Evolutionary conservation across 345 rosid species (phyloP).

Genomic region (Moricandia moricandioides): DNA sequence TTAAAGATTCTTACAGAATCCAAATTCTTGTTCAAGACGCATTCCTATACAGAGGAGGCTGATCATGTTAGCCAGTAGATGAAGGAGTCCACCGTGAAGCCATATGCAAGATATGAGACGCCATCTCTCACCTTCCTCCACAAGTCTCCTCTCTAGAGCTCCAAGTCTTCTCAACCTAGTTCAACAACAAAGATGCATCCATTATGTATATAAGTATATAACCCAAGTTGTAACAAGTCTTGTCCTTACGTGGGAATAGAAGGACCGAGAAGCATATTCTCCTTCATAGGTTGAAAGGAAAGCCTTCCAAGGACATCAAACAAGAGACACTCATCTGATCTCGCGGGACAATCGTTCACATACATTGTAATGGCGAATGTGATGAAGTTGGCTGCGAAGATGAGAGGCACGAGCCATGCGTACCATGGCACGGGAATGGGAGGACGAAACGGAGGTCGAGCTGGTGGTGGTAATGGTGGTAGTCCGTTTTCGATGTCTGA

Average conservation of each 20-base stretch:
- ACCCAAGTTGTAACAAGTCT: not conserved
- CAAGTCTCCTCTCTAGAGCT: conserved; percentile 59
- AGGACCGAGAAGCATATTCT: conserved; percentile 68
- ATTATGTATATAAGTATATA: not conserved
- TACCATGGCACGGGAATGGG: conserved; percentile 52
- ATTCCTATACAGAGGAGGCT: conserved; percentile 76
- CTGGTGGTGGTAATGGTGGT: conserved; percentile 30
- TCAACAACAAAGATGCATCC: conserved; percentile 9
- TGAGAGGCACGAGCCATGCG: conserved; percentile 70
- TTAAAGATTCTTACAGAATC: conserved; percentile 57
- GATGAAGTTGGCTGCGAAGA: conserved; percentile 43
- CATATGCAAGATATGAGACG: conserved; percentile 77
- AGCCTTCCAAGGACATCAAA: conserved; percentile 49
- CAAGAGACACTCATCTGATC: conserved; percentile 44
- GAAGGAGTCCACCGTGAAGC: conserved; percentile 89
- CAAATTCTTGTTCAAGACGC: conserved; percentile 87
- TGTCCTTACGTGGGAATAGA: conserved; percentile 43
- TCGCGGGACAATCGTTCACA: conserved; percentile 60
- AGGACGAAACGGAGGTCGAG: conserved; percentile 43
- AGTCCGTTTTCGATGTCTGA: conserved; percentile 32
- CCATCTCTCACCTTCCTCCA: conserved; percentile 61
- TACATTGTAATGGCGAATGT: conserved; percentile 61
- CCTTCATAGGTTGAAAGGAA: conserved; percentile 50
- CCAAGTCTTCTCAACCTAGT: conserved; percentile 72
- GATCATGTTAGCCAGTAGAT: conserved; percentile 69